Conservation (phyloP, 345 rosid genomes). For the Eucalyptus urophylla region DNA sequence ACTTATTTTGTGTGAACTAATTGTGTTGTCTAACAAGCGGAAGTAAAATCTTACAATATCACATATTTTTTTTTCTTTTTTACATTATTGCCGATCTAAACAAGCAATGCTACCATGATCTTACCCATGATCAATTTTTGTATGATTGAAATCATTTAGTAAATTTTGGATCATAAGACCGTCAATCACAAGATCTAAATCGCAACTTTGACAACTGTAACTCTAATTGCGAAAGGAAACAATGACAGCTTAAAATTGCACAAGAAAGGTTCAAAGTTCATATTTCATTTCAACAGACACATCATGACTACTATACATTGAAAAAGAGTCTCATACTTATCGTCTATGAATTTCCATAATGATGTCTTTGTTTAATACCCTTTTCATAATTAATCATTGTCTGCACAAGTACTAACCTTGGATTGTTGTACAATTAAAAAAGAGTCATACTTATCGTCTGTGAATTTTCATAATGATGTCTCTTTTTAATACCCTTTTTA, state of each 20-base stretch:
- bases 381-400: background rate
- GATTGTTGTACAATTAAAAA: background rate
- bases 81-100: background rate
- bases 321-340: background rate
- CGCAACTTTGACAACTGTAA: accelerated
- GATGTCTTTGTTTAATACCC: too few species aligned
- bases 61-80: too few species aligned
- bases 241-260: background rate
- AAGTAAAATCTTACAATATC: background rate
- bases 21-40: accelerated
- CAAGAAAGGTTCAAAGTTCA: background rate
- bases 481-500: too few species aligned
- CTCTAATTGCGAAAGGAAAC: background rate
- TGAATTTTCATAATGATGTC: background rate
- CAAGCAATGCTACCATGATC: background rate
- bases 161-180: background rate
- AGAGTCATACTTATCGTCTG: background rate
- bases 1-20: background rate
- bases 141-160: background rate
- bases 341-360: too few species aligned
- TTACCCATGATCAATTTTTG: background rate
- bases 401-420: background rate
- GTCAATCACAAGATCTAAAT: background rate
- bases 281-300: background rate
- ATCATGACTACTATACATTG: background rate